These are phyloP conservation scores for Cyathus striatus DNA, from an alignment of 768 basidiomycete genomes.

Conservation along the genomic window DNA sequence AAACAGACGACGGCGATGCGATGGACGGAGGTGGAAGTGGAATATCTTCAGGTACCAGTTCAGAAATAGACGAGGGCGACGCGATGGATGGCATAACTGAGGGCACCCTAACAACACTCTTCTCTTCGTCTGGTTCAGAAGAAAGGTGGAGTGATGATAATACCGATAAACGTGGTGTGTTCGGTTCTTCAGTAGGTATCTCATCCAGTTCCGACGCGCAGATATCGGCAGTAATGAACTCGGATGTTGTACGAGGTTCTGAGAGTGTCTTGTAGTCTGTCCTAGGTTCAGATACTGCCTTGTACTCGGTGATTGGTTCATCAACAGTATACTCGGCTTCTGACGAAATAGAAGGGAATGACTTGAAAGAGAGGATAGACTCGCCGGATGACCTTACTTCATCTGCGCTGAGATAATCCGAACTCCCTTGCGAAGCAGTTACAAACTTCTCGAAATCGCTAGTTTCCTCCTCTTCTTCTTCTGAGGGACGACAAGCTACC, in stretches of 20 bases:
- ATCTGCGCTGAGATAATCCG: constrained; percentile 40
- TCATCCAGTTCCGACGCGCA: constrained; percentile 34
- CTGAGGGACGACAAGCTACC: constrained; percentile 27
- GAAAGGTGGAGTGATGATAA: constrained; percentile 26
- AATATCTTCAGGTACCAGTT: constrained; percentile 19
- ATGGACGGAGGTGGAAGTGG: constrained; percentile 18
- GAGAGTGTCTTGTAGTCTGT: constrained; percentile 45
- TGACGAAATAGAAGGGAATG: constrained; percentile 57
- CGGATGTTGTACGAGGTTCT: constrained; percentile 29
- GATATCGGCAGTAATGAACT: constrained; percentile 45
- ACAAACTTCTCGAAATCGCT: constrained; percentile 32
- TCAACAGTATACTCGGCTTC: constrained; percentile 29
- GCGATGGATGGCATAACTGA: constrained; percentile 23
- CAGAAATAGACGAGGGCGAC: constrained; percentile 23
- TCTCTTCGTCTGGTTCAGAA: constrained; percentile 21
- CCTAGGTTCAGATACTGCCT: constrained; percentile 10
- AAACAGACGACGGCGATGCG: too few relatives aligned
- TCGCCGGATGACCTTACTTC: constrained; percentile 25
- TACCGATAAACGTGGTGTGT: constrained; percentile 35
- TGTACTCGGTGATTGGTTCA: constrained; percentile 26
- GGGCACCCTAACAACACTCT: constrained; percentile 17
- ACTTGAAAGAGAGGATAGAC: constrained; percentile 47
- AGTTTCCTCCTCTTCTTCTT: constrained; percentile 4
- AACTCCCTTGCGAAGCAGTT: constrained; percentile 45
- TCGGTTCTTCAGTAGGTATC: constrained; percentile 37